Base-by-base conservation (phyloP, 345 rosid species). In the Eucalyptus erythrocorys region DNA sequence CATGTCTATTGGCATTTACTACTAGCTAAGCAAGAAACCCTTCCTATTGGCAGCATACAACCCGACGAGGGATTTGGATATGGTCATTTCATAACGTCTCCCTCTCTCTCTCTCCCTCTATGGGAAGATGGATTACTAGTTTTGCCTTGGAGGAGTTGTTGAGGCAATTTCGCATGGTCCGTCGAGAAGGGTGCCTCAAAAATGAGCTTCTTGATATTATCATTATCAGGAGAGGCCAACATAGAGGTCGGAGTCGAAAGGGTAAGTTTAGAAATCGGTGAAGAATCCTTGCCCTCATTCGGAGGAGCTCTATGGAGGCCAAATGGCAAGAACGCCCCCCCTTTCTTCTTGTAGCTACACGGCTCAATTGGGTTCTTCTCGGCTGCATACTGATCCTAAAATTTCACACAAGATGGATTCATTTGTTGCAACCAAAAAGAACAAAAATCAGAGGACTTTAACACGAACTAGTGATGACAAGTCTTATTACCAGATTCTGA, bases 181-280 rank as follows among this genome's bases (percentile, higher is more conserved):
- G 85, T 55, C 14, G 55, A 88, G 11, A 90, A 84, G 85, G 91
- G 86, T 24, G 89, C 82, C 13, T 64, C 90, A 22, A 88, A 86
- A 66, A 68, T 86, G 22, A 32, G 88, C 81, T 51, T 34, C 42
- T 34, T 22, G 49, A 92, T 94, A 96, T 94, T 91, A 90, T 51
- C 87, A 34, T 19, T 40, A 86, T 51, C 87, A 13, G 66, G 87
- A 34, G 40, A 49, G 42, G 48, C 92, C 86, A 89, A 88, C 64
- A 90, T 90, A 86, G 94, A 42, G 87, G 85, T 90, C 49, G 95
- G 93, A 89, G 92, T 86, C 92, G 91, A 64, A 50, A 90, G 93
- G 89, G 93, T 86, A 42, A 93, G 92, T 45, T 91, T 90, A 34
- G 94, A 82, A 71, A 90, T 88, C 53, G 89, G 91, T 13, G 91